Percentiles rank a stretch among this genome's conserved stretches.
Conservation (phyloP, 2,329 filamentous ascomycete species). For the Penicillium capsulatum region DNA sequence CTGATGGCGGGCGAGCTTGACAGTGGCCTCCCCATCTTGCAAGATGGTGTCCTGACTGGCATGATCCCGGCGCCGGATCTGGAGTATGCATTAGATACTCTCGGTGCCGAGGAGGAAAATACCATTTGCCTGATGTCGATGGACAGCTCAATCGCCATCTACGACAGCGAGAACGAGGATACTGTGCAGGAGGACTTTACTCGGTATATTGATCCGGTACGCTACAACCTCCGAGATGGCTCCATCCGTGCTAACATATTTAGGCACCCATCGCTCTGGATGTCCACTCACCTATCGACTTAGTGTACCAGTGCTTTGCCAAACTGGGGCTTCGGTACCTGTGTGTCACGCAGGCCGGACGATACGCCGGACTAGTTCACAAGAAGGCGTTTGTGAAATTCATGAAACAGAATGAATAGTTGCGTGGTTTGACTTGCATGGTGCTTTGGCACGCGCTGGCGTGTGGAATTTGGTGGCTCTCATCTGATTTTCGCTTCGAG, state of each 20-base stretch:
- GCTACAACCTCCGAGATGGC: constrained; percentile 26
- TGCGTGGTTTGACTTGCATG: background rate
- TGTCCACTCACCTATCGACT: constrained; percentile 82
- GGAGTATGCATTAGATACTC: constrained; percentile 82
- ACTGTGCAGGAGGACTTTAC: constrained; percentile 78
- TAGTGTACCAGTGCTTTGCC: constrained; percentile 94
- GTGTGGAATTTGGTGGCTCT: too few relatives aligned
- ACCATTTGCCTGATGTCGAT: constrained; percentile 75
- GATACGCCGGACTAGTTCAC: constrained; percentile 87
- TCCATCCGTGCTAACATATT: background rate
- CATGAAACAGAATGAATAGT: constrained; percentile 73
- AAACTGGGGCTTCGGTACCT: constrained; percentile 91
- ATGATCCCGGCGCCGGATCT: constrained; percentile 91
- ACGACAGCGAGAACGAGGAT: constrained; percentile 58
- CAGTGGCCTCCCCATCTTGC: constrained; percentile 81
- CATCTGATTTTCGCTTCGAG: constrained; percentile 5
- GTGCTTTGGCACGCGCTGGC: too few relatives aligned
- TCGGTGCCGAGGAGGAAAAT: constrained; percentile 65
- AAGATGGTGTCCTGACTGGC: constrained; percentile 74
- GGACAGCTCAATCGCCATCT: constrained; percentile 50
- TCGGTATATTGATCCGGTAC: constrained; percentile 79
- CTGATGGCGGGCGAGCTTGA: constrained; percentile 86
- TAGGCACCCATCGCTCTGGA: constrained; percentile 82
- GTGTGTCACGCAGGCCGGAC: constrained; percentile 78
- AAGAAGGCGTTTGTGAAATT: constrained; percentile 98